Percentiles rank a stretch among this genome's conserved stretches.
Conservation (phyloP, 2,329 filamentous ascomycete species). For the Aspergillus neotritici region DNA sequence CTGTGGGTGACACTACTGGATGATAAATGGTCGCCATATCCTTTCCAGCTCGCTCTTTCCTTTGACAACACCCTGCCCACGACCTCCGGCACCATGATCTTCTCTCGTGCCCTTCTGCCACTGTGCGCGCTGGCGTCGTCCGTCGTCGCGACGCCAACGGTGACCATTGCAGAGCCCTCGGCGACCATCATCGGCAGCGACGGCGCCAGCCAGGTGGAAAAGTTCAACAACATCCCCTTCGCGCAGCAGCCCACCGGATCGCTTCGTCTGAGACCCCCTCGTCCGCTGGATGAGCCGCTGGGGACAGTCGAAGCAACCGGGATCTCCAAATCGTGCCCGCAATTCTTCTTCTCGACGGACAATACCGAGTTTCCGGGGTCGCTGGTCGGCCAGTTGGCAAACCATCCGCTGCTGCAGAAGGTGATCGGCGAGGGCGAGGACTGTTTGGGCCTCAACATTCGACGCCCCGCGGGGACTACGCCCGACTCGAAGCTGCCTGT, state of each 20-base stretch:
- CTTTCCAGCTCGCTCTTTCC: not conserved
- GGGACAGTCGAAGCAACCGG: constrained; percentile 59
- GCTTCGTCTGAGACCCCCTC: constrained; percentile 64
- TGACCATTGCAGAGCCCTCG: constrained; percentile 46
- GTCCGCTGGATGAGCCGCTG: constrained; percentile 51
- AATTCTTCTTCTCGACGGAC: constrained; percentile 58
- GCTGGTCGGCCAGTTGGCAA: constrained; percentile 47
- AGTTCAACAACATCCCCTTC: constrained; percentile 70
- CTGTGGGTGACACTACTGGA: too few relatives aligned
- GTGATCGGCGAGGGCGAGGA: constrained; percentile 56
- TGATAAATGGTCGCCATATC: too few relatives aligned
- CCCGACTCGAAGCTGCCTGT: constrained; percentile 57
- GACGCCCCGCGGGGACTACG: constrained; percentile 53
- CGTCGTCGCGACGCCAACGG: constrained; percentile 41
- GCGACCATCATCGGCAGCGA: constrained; percentile 48
- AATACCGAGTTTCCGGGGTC: constrained; percentile 37
- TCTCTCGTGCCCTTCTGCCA: constrained; percentile 4
- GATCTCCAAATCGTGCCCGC: constrained; percentile 60
- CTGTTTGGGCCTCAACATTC: constrained; percentile 58
- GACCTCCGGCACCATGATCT: constrained; percentile 4
- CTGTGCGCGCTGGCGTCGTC: constrained; percentile 8
- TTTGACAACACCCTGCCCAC: constrained; percentile 3
- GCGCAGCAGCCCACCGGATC: constrained; percentile 62
- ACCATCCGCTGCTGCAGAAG: constrained; percentile 54
- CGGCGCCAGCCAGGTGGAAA: constrained; percentile 50